Conservation (phyloP, 352 stramenopile genomes). For the Pythium folliculosum region DNA sequence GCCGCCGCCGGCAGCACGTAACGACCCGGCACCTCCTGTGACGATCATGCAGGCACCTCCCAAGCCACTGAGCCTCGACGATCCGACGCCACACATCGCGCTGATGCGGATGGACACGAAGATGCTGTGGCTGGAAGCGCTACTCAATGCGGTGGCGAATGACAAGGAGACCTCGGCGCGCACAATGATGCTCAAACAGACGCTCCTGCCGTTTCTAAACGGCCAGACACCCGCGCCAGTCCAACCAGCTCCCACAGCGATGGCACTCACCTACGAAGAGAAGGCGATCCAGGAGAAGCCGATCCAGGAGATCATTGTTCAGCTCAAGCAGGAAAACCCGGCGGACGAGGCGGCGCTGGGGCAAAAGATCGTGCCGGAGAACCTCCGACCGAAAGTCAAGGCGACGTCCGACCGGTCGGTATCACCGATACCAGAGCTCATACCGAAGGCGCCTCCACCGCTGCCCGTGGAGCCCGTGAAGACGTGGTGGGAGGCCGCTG, state of each 20-base stretch:
- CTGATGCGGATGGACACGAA: conserved; percentile 57
- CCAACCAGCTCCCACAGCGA: not conserved
- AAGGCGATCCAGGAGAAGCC: conserved; percentile 22
- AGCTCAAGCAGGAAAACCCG: conserved; percentile 29
- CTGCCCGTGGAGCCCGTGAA: not conserved
- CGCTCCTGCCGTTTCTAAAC: conserved; percentile 50
- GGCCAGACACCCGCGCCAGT: conserved; percentile 25
- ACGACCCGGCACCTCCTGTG: conserved; percentile 31
- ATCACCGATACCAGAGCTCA: conserved; percentile 40
- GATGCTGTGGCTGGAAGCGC: conserved; percentile 58
- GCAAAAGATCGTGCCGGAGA: conserved; percentile 34
- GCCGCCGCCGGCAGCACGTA: conserved; percentile 27
- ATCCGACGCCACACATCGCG: conserved; percentile 34
- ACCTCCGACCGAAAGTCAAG: conserved; percentile 11
- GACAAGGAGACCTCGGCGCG: conserved; percentile 49
- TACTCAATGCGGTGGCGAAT: conserved; percentile 41
- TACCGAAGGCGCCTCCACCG: not conserved
- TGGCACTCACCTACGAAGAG: conserved; percentile 15
- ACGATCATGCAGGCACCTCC: conserved; percentile 30
- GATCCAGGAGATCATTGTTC: conserved; percentile 21
- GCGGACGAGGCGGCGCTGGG: conserved; percentile 18
- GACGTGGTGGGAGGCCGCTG: conserved; percentile 20
- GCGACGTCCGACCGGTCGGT: conserved; percentile 30
- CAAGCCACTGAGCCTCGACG: conserved; percentile 37
- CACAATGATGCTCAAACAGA: conserved; percentile 50